A percentile compares a stretch with the other conserved stretches of the same genome.
phyloP scores from a whole-genome alignment of 192 early-diverging fungal genomes.

The Linnemannia hyalina region DNA sequence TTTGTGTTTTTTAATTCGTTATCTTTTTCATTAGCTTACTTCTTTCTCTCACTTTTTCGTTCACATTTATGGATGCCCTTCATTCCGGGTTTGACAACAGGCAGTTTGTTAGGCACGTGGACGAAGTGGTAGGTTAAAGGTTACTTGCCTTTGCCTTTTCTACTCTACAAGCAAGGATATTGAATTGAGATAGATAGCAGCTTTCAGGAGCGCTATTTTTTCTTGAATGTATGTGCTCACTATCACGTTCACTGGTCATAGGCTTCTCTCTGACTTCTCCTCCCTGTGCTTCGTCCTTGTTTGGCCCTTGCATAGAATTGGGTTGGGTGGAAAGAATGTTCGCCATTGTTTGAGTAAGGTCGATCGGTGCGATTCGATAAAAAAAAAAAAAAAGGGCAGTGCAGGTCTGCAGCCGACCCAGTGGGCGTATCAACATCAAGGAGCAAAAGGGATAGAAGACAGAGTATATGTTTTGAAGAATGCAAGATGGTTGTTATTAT shows the following conservation, averaged over 20 bases:
- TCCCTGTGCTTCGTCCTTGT: no score
- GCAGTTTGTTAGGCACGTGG: background rate
- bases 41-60: background rate
- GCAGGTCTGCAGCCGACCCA: background rate
- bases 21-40: background rate
- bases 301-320: no score
- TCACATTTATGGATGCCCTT: no score
- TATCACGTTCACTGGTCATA: no score
- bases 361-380: background rate
- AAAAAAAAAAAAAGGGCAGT: background rate
- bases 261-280: no score
- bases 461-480: background rate
- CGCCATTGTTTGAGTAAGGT: background rate
- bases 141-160: no score
- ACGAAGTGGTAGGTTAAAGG: background rate
- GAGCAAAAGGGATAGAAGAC: background rate
- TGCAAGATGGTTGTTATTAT: constrained; percentile 4
- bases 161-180: background rate
- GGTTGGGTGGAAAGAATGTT: background rate
- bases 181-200: no score
- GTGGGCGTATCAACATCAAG: background rate
- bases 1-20: no score
- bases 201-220: no score
- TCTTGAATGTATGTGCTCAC: no score
- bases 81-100: background rate